A percentile compares a stretch with the other conserved stretches of the same genome.
phyloP scores from a whole-genome alignment of 1,139 yeast species.

The Geotrichum australiense region DNA sequence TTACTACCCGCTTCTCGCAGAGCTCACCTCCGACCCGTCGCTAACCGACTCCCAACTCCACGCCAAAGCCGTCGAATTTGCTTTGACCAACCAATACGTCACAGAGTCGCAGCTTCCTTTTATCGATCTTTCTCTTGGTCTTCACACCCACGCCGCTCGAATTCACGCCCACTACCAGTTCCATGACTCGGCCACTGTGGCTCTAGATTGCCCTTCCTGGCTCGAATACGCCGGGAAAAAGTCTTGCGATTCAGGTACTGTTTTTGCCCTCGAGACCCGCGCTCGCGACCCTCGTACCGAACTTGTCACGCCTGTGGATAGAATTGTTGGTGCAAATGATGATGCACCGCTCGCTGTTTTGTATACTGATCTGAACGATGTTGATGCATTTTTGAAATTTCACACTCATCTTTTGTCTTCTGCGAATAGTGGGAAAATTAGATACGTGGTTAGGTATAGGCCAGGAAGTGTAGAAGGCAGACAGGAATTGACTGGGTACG shows the following conservation, averaged over 20 bases:
- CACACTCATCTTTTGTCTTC: conserved; percentile 54
- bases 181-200: conserved; percentile 34
- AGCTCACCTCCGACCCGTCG: conserved; percentile 30
- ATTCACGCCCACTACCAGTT: conserved; percentile 56
- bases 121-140: conserved; percentile 47
- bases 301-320: conserved; percentile 44
- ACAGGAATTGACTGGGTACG: conserved; percentile 55
- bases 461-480: conserved; percentile 30
- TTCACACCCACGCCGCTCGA: conserved; percentile 52
- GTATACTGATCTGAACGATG: conserved; percentile 44
- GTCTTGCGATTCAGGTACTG: conserved; percentile 57
- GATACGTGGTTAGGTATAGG: conserved; percentile 70
- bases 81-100: conserved; percentile 28
- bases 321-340: conserved; percentile 46
- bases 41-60: conserved; percentile 39
- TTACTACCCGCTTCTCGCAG: conserved; percentile 43
- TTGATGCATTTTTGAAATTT: conserved; percentile 47
- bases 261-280: conserved; percentile 56
- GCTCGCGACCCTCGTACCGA: conserved; percentile 25
- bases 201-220: conserved; percentile 39
- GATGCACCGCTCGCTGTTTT: conserved; percentile 41
- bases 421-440: conserved; percentile 57
- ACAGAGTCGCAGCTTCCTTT: conserved; percentile 30
- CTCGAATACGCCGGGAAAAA: conserved; percentile 44
- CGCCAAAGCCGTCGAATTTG: conserved; percentile 33